These are phyloP conservation scores for Halophytophthora polymorphica DNA, from an alignment of 352 stramenopile species.

Conservation along the genomic window DNA sequence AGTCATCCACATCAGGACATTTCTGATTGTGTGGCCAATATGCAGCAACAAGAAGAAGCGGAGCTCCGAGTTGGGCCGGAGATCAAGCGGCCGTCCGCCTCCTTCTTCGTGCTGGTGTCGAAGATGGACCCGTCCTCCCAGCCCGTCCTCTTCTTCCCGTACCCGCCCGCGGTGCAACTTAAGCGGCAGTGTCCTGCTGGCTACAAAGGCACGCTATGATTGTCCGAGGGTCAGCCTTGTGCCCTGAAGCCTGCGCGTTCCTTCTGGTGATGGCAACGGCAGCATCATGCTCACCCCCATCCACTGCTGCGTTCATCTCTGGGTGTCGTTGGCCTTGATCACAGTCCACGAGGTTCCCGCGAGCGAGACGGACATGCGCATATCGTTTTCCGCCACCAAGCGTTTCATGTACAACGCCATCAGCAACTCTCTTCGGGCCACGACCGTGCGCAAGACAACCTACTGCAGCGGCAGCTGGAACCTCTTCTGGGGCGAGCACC, in stretches of 20 bases:
- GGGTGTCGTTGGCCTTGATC: no score
- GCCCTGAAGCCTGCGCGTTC: background rate
- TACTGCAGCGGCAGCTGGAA: conserved; percentile 43
- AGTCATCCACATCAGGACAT: no score
- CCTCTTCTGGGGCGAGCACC: conserved; percentile 70
- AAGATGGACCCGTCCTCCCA: conserved; percentile 29
- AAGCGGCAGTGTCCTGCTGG: conserved; percentile 44
- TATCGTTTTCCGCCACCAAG: conserved; percentile 61
- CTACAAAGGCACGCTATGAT: conserved; percentile 45
- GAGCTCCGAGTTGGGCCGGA: conserved; percentile 2
- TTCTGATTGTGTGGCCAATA: background rate
- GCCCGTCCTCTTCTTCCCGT: conserved; percentile 64
- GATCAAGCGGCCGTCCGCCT: conserved; percentile 19
- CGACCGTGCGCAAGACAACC: conserved; percentile 33
- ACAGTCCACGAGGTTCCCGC: conserved; percentile 32
- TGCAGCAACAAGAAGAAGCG: conserved; percentile 11
- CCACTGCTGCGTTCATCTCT: no score
- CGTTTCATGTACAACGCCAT: conserved; percentile 82
- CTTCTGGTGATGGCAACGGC: conserved; percentile 2
- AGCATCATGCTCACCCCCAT: no score
- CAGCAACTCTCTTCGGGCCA: conserved; percentile 45
- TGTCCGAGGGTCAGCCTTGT: background rate
- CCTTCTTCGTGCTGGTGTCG: conserved; percentile 55
- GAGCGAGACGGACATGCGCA: conserved; percentile 20
- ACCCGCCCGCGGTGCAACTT: conserved; percentile 38